A percentile compares a stretch with the other conserved stretches of the same genome.
Conservation (phyloP, 2,329 filamentous ascomycete species). For the Neofusicoccum parvum region DNA sequence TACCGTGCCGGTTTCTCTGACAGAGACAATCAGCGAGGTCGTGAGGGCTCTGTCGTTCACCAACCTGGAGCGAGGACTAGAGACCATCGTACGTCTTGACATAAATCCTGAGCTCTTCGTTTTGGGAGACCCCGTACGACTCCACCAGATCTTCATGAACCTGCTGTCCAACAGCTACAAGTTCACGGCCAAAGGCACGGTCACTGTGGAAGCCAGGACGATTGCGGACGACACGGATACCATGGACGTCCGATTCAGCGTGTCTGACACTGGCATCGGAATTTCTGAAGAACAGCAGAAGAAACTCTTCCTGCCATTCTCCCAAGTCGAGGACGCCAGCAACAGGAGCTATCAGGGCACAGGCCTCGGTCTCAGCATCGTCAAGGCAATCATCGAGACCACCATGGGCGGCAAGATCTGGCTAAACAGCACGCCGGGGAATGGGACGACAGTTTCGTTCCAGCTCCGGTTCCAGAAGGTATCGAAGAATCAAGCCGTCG, state of each 20-base stretch:
- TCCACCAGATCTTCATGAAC: constrained; percentile 66
- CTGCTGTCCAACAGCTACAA: constrained; percentile 92
- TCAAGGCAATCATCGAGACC: constrained; percentile 89
- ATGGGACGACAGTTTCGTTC: constrained; percentile 75
- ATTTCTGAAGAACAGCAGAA: constrained; percentile 80
- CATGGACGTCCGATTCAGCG: constrained; percentile 79
- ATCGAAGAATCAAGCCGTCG: constrained; percentile 59
- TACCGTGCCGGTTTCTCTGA: constrained; percentile 52
- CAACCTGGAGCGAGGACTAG: constrained; percentile 61
- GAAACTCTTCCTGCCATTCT: constrained; percentile 90
- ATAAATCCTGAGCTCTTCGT: constrained; percentile 58
- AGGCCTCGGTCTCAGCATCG: constrained; percentile 87
- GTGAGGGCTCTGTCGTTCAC: constrained; percentile 65
- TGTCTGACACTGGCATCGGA: constrained; percentile 88
- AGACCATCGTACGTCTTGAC: constrained; percentile 59
- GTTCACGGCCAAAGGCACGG: constrained; percentile 83
- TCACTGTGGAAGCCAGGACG: constrained; percentile 78
- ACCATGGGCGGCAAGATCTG: constrained; percentile 87
- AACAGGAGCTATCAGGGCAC: constrained; percentile 90
- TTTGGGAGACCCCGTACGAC: constrained; percentile 54
- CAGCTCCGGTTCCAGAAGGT: constrained; percentile 85
- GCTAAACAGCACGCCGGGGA: constrained; percentile 73
- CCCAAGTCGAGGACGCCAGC: constrained; percentile 87
- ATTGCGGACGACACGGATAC: constrained; percentile 70
- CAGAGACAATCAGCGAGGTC: constrained; percentile 64